phyloP scores from a whole-genome alignment of 73 alveolate species.

The Uronychia binucleata region DNA sequence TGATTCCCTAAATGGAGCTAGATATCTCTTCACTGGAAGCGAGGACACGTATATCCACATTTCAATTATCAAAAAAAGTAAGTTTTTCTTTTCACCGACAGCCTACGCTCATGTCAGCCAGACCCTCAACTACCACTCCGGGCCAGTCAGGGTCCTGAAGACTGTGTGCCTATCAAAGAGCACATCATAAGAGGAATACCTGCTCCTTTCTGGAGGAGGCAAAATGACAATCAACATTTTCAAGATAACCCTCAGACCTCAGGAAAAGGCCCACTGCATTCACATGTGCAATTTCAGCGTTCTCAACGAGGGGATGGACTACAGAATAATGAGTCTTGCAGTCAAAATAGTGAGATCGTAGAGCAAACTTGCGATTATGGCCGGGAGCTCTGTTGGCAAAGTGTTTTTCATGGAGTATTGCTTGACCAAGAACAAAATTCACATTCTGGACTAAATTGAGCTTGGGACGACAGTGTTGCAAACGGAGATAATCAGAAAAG shows the following conservation, averaged over 20 bases:
- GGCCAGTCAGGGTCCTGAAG: constrained; percentile 36
- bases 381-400: constrained; percentile 41
- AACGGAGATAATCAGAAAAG: neutral
- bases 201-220: constrained; percentile 39
- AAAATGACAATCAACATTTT: constrained; percentile 32
- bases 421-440: constrained; percentile 2
- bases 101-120: neutral
- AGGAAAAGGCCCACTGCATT: neutral
- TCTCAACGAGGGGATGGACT: constrained; percentile 31
- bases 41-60: constrained; percentile 40
- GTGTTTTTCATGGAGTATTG: constrained; percentile 8
- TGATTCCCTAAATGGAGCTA: constrained; percentile 3
- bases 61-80: neutral
- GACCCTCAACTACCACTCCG: constrained; percentile 43
- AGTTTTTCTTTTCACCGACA: neutral
- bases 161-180: neutral
- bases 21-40: constrained; percentile 37
- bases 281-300: constrained; percentile 39
- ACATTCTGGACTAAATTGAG: neutral
- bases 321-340: constrained; percentile 26
- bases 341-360: neutral
- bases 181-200: neutral
- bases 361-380: neutral
- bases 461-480: neutral
- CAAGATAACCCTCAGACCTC: constrained; percentile 5